Conservation (phyloP, 495 filamentous ascomycete species). For the Penicillium macrosclerotiorum region DNA sequence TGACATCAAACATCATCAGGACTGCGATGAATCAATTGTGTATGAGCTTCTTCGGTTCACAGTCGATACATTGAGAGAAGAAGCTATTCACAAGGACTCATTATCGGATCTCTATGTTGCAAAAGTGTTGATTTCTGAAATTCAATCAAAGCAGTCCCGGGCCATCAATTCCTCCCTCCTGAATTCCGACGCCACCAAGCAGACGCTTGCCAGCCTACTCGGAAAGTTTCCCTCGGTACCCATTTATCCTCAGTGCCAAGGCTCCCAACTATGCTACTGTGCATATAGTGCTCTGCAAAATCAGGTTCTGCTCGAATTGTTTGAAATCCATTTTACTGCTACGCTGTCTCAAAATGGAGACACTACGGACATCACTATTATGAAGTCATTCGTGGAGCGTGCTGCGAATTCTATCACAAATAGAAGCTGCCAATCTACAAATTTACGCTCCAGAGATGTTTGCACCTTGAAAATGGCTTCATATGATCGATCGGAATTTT, state of each 20-base stretch:
- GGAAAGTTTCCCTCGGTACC: conserved; percentile 21
- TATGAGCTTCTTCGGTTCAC: conserved; percentile 23
- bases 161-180: conserved; percentile 6
- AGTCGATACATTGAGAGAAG: conserved; percentile 19
- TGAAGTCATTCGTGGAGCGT: conserved; percentile 16
- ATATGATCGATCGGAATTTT: too few relatives aligned
- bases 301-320: conserved; percentile 26
- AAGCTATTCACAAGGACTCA: background rate
- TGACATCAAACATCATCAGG: conserved; percentile 16
- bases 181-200: conserved; percentile 10
- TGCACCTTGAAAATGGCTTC: too few relatives aligned
- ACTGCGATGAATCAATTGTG: conserved; percentile 22
- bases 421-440: conserved; percentile 18
- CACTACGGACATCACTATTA: conserved; percentile 7
- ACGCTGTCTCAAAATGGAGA: conserved; percentile 13
- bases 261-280: conserved; percentile 17
- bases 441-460: too few relatives aligned
- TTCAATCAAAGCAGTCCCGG: conserved; percentile 16
- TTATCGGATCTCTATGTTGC: conserved; percentile 25
- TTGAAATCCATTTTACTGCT: conserved; percentile 25
- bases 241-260: conserved; percentile 19
- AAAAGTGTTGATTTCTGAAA: conserved; percentile 20
- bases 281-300: conserved; percentile 27
- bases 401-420: conserved; percentile 9
- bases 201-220: conserved; percentile 20